Evolutionary conservation across 164 flowering plant species (phyloP).

Genomic region (Tetrastigma voinierianum): DNA sequence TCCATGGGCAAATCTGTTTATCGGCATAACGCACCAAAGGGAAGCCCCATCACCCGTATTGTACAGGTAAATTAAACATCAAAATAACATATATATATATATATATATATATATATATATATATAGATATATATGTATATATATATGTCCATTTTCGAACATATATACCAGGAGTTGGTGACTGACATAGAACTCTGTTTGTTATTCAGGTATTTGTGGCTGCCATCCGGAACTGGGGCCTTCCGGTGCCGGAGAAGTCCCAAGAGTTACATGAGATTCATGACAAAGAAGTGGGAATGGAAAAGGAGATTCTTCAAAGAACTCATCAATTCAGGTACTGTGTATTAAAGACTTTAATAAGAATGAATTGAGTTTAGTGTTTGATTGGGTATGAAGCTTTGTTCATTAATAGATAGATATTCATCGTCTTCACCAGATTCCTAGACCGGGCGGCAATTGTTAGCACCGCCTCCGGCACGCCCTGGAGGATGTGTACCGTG

Average conservation of each 20-base stretch:
- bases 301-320: constrained; percentile 45
- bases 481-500: constrained; percentile 64
- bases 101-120: too few species aligned
- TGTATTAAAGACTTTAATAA: neutral
- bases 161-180: too few species aligned
- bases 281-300: constrained; percentile 41
- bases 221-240: constrained; percentile 48
- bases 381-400: too few species aligned
- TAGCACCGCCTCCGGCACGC: constrained; percentile 9
- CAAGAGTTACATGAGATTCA: constrained; percentile 50
- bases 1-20: constrained; percentile 58
- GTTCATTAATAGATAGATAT: neutral
- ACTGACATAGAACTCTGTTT: too few species aligned
- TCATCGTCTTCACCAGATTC: constrained; percentile 32
- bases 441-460: constrained; percentile 60
- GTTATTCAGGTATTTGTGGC: constrained; percentile 59
- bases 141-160: too few species aligned
- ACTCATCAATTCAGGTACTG: constrained; percentile 60
- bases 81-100: too few species aligned
- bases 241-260: constrained; percentile 42
- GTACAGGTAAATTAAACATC: too few species aligned
- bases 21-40: constrained; percentile 41
- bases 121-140: too few species aligned
- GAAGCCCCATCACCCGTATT: constrained; percentile 60
- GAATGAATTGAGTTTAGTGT: neutral